Evolutionary conservation across 2,329 filamentous ascomycete species (phyloP), one percentile per base, ranked within the genome.

Genomic region (Fusarium sp.): DNA sequence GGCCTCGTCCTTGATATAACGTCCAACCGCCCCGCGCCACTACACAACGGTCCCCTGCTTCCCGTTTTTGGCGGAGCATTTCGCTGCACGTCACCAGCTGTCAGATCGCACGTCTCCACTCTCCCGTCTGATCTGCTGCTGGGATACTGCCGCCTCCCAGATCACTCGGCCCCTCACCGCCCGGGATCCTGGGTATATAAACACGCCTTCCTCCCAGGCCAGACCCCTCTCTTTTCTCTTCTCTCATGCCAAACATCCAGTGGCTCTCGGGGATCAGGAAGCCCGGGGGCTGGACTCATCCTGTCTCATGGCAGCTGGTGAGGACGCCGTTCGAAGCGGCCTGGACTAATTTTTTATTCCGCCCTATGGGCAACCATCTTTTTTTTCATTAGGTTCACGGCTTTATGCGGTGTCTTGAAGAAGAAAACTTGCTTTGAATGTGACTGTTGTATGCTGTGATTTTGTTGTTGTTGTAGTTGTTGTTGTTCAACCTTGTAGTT

Each of bases 371-470:
- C 51, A 55, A 38, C 36, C 33, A 38, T 20, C 20, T 20, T 54
- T 41, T 55, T 55, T 75, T 76, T 75, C 74, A 76, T 76, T 76
- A 60, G 31, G 69, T 47, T 57, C 39, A 45, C 36, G 31, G 74
- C 66, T 58, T 72, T 51, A 66, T 33, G 63, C 61, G 33, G 28
- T 45, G 74, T 10, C 72, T 76, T 63, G 74, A 76, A 76, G 74
- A 76, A 73, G 72, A 75, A 59, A 20, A 13, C 44, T 14, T 42
- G 12, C 47, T 60, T 31, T 55, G 38, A n/a, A 6, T 14, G 14
- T 49, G 42, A 35, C 26, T 62, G 35, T 7, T n/a, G 12, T n/a
- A 9, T 33, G 10, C 12, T 13, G 12, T 56, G n/a, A 41, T 41
- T n/a, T n/a, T n/a, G n/a, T n/a, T n/a, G n/a, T n/a, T n/a, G n/a